These are phyloP conservation scores for Xylaria longipes DNA, from an alignment of 495 filamentous ascomycete genomes.

Conservation along the genomic window DNA sequence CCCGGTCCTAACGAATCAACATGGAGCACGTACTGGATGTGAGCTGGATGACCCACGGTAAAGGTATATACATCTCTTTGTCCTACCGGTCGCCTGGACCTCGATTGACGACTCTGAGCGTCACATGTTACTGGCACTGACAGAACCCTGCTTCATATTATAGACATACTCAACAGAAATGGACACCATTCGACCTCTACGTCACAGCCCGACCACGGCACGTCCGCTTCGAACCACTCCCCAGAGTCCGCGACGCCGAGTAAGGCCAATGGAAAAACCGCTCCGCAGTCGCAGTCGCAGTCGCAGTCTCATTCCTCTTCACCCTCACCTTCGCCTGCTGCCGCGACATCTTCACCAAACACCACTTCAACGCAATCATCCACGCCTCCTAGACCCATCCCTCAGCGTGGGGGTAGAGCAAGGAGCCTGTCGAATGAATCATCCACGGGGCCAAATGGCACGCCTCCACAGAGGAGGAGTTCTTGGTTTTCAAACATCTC, in stretches of 20 bases:
- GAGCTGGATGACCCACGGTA: slow-evolving; percentile 67
- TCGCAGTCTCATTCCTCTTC: slow-evolving; percentile 16
- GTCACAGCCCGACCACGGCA: slow-evolving; percentile 28
- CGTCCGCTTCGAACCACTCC: slow-evolving; percentile 27
- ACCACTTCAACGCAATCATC: slow-evolving; percentile 25
- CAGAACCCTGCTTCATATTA: background rate
- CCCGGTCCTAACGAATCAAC: slow-evolving; percentile 24
- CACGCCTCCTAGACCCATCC: slow-evolving; percentile 31
- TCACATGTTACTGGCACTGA: slow-evolving; percentile 11
- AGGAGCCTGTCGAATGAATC: slow-evolving; percentile 35
- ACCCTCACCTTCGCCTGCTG: slow-evolving; percentile 12
- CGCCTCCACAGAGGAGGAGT: slow-evolving; percentile 62
- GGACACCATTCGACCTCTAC: slow-evolving; percentile 30
- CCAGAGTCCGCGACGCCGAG: slow-evolving; percentile 25
- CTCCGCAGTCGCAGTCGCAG: background rate
- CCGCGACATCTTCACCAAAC: slow-evolving; percentile 18
- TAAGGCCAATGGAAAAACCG: slow-evolving; percentile 32
- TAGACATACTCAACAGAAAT: slow-evolving; percentile 26
- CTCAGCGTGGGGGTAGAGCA: slow-evolving; percentile 32
- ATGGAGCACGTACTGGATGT: slow-evolving; percentile 75
- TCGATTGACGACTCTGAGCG: background rate
- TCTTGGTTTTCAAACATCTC: slow-evolving; percentile 94
- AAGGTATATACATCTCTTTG: slow-evolving; percentile 46
- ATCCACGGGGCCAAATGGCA: slow-evolving; percentile 28
- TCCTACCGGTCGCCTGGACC: background rate